A percentile compares a stretch with the other conserved stretches of the same genome.
Conservation (phyloP, 2,329 filamentous ascomycete species). For the Penicillium sp. region DNA sequence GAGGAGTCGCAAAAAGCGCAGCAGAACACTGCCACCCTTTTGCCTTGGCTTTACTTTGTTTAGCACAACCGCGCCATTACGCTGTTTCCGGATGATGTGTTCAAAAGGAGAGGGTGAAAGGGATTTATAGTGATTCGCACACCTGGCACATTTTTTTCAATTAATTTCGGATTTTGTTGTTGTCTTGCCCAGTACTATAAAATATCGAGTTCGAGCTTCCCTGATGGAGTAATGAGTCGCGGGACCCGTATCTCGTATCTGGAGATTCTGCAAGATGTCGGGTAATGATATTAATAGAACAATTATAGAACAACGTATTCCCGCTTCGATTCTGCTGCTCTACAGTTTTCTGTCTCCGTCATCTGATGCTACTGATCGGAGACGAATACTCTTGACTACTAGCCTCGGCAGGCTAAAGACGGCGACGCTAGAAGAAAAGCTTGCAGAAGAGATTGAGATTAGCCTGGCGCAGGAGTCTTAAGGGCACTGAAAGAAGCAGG, state of each 20-base stretch:
- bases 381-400: neutral
- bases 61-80: constrained; percentile 6
- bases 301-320: neutral
- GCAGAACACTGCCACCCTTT: constrained; percentile 14
- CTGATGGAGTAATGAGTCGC: neutral
- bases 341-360: neutral
- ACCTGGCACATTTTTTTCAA: neutral
- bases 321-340: neutral
- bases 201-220: neutral
- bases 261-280: neutral
- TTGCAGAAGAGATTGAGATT: neutral
- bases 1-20: constrained; percentile 7
- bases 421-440: too few relatives aligned
- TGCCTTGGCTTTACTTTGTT: constrained; percentile 7
- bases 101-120: neutral
- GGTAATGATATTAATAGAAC: neutral
- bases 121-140: neutral
- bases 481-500: neutral
- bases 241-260: neutral
- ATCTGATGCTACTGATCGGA: neutral
- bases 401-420: neutral
- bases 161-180: neutral
- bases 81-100: neutral
- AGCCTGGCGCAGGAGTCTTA: neutral
- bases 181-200: neutral